These are phyloP conservation scores for Chaetomium tenue DNA, from an alignment of 495 filamentous ascomycete genomes.

Conservation along the genomic window DNA sequence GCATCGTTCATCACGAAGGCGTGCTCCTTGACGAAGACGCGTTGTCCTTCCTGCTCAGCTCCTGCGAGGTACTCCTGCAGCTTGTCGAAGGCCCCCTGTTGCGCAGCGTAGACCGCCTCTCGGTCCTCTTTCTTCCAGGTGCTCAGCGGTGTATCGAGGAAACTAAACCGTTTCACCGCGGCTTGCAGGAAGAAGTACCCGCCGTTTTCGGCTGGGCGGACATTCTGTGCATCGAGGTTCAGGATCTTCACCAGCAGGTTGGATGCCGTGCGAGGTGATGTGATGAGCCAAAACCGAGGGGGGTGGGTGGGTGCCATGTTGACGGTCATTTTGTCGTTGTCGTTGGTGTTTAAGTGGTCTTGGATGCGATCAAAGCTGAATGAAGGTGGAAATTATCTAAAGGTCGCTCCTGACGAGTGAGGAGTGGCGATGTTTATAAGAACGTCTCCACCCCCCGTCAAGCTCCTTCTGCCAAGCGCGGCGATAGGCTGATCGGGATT, in stretches of 20 bases:
- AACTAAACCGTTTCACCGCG: not conserved
- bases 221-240: conserved; percentile 11
- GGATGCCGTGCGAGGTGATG: conserved; percentile 13
- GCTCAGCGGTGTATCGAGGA: not conserved
- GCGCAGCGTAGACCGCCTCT: not conserved
- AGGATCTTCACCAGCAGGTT: conserved; percentile 18
- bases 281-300: not conserved
- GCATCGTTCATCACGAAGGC: conserved; percentile 11
- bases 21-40: conserved; percentile 22
- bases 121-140: conserved; percentile 14
- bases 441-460: not conserved
- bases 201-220: conserved; percentile 1
- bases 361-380: too few relatives aligned
- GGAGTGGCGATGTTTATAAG: not conserved
- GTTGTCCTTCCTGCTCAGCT: not conserved
- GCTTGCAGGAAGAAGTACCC: conserved; percentile 18
- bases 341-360: not conserved
- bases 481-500: not conserved
- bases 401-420: too few relatives aligned
- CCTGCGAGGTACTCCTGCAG: not conserved
- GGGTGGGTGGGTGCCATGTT: not conserved
- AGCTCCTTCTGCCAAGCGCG: not conserved
- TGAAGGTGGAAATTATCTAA: too few relatives aligned
- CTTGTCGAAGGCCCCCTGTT: not conserved
- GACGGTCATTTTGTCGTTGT: not conserved